These are phyloP conservation scores for Aegilops umbellulata DNA, from an alignment of 176 grass and related monocot species.

Conservation along the genomic window DNA sequence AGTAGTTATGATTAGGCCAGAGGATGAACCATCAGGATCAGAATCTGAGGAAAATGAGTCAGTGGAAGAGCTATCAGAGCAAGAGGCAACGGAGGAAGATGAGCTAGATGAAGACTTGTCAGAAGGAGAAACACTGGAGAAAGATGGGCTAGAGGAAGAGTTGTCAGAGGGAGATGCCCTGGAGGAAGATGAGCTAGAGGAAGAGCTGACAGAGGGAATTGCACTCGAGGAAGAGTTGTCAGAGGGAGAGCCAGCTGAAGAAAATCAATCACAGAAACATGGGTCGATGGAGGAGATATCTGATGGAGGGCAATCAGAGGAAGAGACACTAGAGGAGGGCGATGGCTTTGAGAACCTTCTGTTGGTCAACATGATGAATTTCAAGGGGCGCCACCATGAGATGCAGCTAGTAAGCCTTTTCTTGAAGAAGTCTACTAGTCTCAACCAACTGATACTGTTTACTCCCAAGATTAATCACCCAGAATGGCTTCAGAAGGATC, in stretches of 20 bases:
- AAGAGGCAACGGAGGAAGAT: background rate
- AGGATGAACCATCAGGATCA: background rate
- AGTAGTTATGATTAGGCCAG: background rate
- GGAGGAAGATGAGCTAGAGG: background rate
- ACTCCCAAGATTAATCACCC: background rate
- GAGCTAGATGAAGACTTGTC: background rate
- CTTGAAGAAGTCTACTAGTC: slow-evolving; percentile 16
- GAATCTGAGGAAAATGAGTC: background rate
- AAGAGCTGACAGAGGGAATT: background rate
- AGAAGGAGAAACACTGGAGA: background rate
- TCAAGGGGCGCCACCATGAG: background rate
- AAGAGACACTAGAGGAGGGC: background rate
- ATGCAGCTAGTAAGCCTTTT: slow-evolving; percentile 10
- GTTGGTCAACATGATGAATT: slow-evolving; percentile 14
- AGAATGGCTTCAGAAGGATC: background rate
- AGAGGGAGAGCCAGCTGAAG: background rate
- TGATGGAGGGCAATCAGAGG: background rate
- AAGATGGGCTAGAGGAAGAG: background rate
- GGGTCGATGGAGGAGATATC: background rate
- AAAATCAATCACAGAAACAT: background rate
- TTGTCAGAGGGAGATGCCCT: background rate
- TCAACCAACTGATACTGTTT: background rate
- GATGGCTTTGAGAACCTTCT: slow-evolving; percentile 1
- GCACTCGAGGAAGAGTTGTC: background rate
- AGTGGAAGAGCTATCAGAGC: background rate